Base-by-base conservation (phyloP, 2,329 filamentous ascomycete species). In the Cadophora luteo-olivacea region DNA sequence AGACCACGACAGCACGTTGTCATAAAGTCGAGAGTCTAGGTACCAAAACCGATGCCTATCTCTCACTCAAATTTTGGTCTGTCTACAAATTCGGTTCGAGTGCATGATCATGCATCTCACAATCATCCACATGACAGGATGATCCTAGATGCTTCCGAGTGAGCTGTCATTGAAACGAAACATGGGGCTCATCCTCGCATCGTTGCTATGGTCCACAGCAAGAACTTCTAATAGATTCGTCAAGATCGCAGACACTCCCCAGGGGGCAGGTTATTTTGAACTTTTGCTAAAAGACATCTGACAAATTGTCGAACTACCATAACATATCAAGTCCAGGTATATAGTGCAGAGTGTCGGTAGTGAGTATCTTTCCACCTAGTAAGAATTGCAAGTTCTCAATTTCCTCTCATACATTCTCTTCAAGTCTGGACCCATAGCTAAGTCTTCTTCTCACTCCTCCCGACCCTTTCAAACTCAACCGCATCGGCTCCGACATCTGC, bases 401-500 rank as follows among this genome's bases (percentile, higher is more conserved):
- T 22, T 3, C 9, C 45, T 22, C 19, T 22, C 45, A 6, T 22
- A 45, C 41, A 16, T 19, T 45, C 41, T 45, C 12, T 45, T 45
- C 52, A 32, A 41, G n/a, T 25, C 55, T 14, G 9, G 6, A 24
- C 11, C 11, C 24, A 66, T 29, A 54, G 51, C 8, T 33, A 54
- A 12, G 32, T 12, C 33, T 61, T 65, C 61, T 65, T 65, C n/a
- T 65, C 66, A 8, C 60, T 61, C 9, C 60, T 38, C 33, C 67
- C 69, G 14, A 66, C 68, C 41, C 61, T 63, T 54, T 70, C 69
- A 41, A 45, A 72, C 24, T 63, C 64, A 8, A 45, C 38, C 25
- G 65, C 67, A 68, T 64, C 22, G 11, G 66, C 19, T 38, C 64
- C 41, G 70, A 68, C 62, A 61, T 66, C 67, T n/a, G 68, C 41